These are phyloP conservation scores for Tribonema minus DNA, from an alignment of 108 stramenopile species.

Conservation along the genomic window DNA sequence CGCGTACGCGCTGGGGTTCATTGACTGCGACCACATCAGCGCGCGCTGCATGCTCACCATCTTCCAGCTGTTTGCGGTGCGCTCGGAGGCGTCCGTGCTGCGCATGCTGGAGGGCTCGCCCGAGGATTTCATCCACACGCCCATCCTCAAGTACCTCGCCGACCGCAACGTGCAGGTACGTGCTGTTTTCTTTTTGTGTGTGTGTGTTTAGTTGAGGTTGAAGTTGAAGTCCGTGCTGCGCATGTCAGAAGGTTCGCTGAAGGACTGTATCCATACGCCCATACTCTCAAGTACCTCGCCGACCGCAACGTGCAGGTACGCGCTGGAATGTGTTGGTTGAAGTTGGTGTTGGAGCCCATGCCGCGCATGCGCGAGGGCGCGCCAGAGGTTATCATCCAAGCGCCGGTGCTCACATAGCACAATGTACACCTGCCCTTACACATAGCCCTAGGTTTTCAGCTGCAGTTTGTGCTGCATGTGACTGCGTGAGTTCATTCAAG, in stretches of 20 bases:
- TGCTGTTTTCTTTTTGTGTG: no score
- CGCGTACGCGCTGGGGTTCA: constrained; percentile 90
- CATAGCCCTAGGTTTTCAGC: no score
- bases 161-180: no score
- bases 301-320: no score
- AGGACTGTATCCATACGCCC: constrained; percentile 86
- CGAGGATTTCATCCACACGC: constrained; percentile 85
- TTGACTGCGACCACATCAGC: constrained; percentile 90
- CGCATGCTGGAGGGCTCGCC: constrained; percentile 92
- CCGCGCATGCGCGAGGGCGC: constrained; percentile 88
- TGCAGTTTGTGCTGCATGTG: no score
- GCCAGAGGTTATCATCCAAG: constrained; percentile 84
- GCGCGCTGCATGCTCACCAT: constrained; percentile 94
- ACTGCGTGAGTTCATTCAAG: no score
- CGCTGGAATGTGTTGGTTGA: no score
- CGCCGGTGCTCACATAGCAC: constrained; percentile 87
- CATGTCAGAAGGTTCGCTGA: constrained; percentile 90
- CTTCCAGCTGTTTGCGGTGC: constrained; percentile 90
- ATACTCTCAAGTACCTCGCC: constrained; percentile 83
- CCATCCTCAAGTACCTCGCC: constrained; percentile 83
- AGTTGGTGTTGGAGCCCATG: constrained; percentile 84
- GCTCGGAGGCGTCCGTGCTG: constrained; percentile 88
- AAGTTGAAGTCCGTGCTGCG: constrained; percentile 86
- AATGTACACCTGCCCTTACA: no score
- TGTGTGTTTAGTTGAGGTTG: no score